A percentile compares a stretch with the other conserved stretches of the same genome.
Evolutionary conservation across 1,139 yeast genomes (phyloP).

Genomic region (Petasospora rhodanensis): DNA sequence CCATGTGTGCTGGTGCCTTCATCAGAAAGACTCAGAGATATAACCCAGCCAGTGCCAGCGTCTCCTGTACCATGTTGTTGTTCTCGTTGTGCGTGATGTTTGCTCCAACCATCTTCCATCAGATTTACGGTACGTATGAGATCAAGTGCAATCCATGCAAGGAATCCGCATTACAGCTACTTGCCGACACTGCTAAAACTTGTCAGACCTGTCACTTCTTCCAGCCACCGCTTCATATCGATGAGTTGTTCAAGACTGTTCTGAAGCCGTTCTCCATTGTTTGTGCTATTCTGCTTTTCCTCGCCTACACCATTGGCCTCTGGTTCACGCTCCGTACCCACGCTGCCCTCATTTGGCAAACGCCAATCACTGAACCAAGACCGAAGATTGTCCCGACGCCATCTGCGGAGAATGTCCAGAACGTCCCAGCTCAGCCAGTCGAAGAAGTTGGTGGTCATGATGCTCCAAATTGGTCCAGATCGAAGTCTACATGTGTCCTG

Average conservation of each 20-base stretch:
- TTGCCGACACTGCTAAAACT: slow-evolving; percentile 17
- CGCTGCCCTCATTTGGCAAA: slow-evolving; percentile 94
- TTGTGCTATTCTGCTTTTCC: slow-evolving; percentile 75
- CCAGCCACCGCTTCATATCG: slow-evolving; percentile 70
- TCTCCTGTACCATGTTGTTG: slow-evolving; percentile 89
- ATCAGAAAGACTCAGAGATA: slow-evolving; percentile 81
- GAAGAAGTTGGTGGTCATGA: slow-evolving; percentile 78
- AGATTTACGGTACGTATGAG: slow-evolving; percentile 85
- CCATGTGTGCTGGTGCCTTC: slow-evolving; percentile 97
- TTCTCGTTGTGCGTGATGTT: slow-evolving; percentile 90
- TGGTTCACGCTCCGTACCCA: slow-evolving; percentile 93
- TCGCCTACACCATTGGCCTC: slow-evolving; percentile 86
- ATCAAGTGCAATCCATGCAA: slow-evolving; percentile 52
- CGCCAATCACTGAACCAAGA: slow-evolving; percentile 38
- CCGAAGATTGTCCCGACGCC: slow-evolving; percentile 21
- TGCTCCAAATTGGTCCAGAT: slow-evolving; percentile 95
- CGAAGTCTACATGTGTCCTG: slow-evolving; percentile 79
- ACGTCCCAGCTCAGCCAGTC: no score
- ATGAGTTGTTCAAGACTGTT: slow-evolving; percentile 54
- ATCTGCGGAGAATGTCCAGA: slow-evolving; percentile 16
- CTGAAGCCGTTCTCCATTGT: slow-evolving; percentile 78
- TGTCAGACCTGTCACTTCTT: slow-evolving; percentile 75
- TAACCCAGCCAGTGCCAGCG: slow-evolving; percentile 96
- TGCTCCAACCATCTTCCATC: slow-evolving; percentile 88
- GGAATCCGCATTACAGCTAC: no score